Evolutionary conservation across 2,329 filamentous ascomycete species (phyloP).

Genomic region (Cytospora piceae): DNA sequence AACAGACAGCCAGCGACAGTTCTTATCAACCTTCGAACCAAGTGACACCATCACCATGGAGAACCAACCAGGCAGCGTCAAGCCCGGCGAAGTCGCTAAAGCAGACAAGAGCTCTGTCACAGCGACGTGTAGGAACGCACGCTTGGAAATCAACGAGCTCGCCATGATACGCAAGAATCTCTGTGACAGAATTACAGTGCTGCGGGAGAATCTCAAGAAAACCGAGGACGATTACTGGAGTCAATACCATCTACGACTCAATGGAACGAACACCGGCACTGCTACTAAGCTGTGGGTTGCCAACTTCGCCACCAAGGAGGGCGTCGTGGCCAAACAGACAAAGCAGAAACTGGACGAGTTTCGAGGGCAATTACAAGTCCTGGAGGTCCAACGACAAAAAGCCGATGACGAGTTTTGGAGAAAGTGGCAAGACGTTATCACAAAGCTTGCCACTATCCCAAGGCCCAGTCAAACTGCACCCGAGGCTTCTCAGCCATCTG

Average conservation of each 20-base stretch:
- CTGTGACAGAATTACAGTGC: neutral
- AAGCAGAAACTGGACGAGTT: neutral
- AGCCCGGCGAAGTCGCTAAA: neutral
- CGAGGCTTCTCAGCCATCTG: neutral
- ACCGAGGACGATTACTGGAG: constrained; percentile 14
- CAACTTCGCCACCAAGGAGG: constrained; percentile 9
- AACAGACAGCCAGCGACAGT: neutral
- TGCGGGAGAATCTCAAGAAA: neutral
- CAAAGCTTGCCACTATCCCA: neutral
- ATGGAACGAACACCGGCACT: neutral
- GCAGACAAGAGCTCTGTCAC: neutral
- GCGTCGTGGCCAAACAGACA: neutral
- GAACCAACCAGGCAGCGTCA: neutral
- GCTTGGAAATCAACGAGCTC: neutral
- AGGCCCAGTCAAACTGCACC: neutral
- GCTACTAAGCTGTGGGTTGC: constrained; percentile 2
- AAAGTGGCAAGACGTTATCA: constrained; percentile 11
- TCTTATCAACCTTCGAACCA: neutral
- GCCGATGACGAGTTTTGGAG: constrained; percentile 19
- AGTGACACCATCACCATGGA: neutral
- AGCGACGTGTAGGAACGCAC: constrained; percentile 5
- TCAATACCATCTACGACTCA: neutral
- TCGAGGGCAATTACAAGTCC: neutral
- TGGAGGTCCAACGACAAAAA: neutral
- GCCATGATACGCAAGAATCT: constrained; percentile 5